Evolutionary conservation across 495 filamentous ascomycete genomes (phyloP).

Genomic region (Venustampulla echinocandica): DNA sequence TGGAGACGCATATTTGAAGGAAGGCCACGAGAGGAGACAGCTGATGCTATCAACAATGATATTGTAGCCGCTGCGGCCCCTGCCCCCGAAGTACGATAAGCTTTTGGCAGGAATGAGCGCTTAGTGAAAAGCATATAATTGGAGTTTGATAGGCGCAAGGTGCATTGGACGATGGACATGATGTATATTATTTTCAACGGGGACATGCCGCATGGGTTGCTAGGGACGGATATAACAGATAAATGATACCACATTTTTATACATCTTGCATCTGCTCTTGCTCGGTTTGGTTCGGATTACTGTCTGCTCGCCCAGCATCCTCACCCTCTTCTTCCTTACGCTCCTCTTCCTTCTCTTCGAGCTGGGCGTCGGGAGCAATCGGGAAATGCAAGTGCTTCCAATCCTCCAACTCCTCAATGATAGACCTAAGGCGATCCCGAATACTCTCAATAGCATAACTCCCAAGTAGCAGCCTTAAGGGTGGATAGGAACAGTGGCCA

Average conservation of each 20-base stretch:
- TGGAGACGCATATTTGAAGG: slow-evolving; percentile 81
- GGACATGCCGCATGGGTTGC: background rate
- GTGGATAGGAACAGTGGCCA: slow-evolving; percentile 85
- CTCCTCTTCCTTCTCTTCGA: slow-evolving; percentile 12
- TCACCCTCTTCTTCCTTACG: slow-evolving; percentile 21
- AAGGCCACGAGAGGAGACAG: slow-evolving; percentile 35
- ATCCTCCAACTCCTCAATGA: slow-evolving; percentile 92
- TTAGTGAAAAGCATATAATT: background rate
- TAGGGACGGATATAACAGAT: background rate
- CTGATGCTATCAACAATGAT: slow-evolving; percentile 42
- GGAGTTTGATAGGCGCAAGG: slow-evolving; percentile 11
- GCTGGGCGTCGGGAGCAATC: slow-evolving; percentile 27
- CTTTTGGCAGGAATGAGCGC: background rate
- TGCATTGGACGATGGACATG: background rate
- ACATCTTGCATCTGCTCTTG: background rate
- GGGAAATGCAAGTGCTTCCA: slow-evolving; percentile 73
- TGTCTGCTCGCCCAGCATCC: slow-evolving; percentile 13
- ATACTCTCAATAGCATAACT: slow-evolving; percentile 95
- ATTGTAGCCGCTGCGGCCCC: slow-evolving; percentile 39
- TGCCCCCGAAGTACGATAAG: slow-evolving; percentile 26
- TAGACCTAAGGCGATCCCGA: slow-evolving; percentile 73
- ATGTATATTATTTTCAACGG: background rate
- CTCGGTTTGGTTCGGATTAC: background rate
- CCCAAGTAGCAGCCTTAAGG: slow-evolving; percentile 73
- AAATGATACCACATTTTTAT: slow-evolving; percentile 20